phyloP scores from a whole-genome alignment of 2,329 filamentous ascomycete genomes.

The Colletotrichum neosansevieriae region DNA sequence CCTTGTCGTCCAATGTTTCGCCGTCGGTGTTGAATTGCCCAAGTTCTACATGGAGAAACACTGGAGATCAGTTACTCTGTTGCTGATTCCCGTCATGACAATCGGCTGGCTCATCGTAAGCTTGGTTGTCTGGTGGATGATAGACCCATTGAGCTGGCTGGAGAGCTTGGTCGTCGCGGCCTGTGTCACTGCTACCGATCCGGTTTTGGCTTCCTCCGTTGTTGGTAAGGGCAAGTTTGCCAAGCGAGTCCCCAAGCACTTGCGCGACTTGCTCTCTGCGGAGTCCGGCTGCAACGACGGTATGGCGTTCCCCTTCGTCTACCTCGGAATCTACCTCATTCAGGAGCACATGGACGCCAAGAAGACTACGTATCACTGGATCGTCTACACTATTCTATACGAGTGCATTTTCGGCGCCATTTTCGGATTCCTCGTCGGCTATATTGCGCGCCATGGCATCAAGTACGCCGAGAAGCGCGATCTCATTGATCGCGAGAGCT shows the following conservation, averaged over 20 bases:
- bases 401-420: slow-evolving; percentile 94
- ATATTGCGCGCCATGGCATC: slow-evolving; percentile 90
- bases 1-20: slow-evolving; percentile 92
- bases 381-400: slow-evolving; percentile 91
- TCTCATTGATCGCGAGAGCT: slow-evolving; percentile 94
- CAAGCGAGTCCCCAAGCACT: slow-evolving; percentile 95
- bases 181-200: slow-evolving; percentile 97
- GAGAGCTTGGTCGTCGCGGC: slow-evolving; percentile 89
- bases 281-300: slow-evolving; percentile 99
- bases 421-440: slow-evolving; percentile 89
- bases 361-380: slow-evolving; percentile 84
- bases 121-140: slow-evolving; percentile 94
- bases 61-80: slow-evolving; percentile 90
- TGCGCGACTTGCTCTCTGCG: slow-evolving; percentile 92
- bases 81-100: slow-evolving; percentile 96
- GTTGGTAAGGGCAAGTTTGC: slow-evolving; percentile 99
- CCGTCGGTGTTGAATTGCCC: slow-evolving; percentile 89
- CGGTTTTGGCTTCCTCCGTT: slow-evolving; percentile 95
- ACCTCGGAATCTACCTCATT: slow-evolving; percentile 90
- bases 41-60: slow-evolving; percentile 98
- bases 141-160: slow-evolving; percentile 83
- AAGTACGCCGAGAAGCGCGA: slow-evolving; percentile 86
- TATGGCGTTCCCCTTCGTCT: slow-evolving; percentile 99
- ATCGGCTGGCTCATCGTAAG: slow-evolving; percentile 95
- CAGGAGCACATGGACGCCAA: slow-evolving; percentile 78